Percentiles rank a stretch among this genome's conserved stretches.
phyloP scores from a whole-genome alignment of 345 rosid species.

The Moricandia moricandioides region DNA sequence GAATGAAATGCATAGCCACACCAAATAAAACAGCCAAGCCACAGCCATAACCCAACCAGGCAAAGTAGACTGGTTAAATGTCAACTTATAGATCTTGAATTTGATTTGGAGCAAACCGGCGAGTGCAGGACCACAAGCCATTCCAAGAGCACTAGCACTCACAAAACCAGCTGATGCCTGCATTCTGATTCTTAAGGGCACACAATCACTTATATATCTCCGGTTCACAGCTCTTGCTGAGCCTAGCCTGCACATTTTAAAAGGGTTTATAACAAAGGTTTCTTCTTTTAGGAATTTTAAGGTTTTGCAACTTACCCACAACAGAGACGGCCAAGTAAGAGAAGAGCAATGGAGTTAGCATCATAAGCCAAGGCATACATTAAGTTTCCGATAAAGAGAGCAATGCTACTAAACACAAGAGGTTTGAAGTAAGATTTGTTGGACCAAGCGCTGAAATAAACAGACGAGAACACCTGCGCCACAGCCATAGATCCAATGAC shows the following conservation, averaged over 20 bases:
- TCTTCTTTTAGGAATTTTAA: neutral
- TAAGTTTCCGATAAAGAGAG: slow-evolving; percentile 71
- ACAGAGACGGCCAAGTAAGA: slow-evolving; percentile 80
- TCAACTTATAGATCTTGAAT: slow-evolving; percentile 72
- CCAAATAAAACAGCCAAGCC: slow-evolving; percentile 83
- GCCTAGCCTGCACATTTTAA: slow-evolving; percentile 63
- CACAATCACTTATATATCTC: slow-evolving; percentile 96
- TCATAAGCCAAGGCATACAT: slow-evolving; percentile 97
- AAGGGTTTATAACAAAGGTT: slow-evolving; percentile 13
- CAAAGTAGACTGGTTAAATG: slow-evolving; percentile 76
- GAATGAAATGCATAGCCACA: slow-evolving; percentile 83
- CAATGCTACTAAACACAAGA: slow-evolving; percentile 89
- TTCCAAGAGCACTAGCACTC: slow-evolving; percentile 99
- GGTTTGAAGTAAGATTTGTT: slow-evolving; percentile 93
- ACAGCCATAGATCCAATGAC: slow-evolving; percentile 99
- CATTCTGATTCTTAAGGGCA: slow-evolving; percentile 83
- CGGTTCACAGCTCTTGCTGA: slow-evolving; percentile 99
- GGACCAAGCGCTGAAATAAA: slow-evolving; percentile 98
- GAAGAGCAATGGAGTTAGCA: slow-evolving; percentile 65
- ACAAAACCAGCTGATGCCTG: slow-evolving; percentile 99
- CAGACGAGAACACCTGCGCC: slow-evolving; percentile 97
- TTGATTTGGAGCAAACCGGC: slow-evolving; percentile 91
- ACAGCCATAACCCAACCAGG: slow-evolving; percentile 99
- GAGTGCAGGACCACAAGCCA: slow-evolving; percentile 99
- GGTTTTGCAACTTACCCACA: slow-evolving; percentile 77